Percentiles rank a stretch among this genome's conserved stretches.
Conservation (phyloP, 2,329 filamentous ascomycete genomes). For the Stagonosporopsis rhizophila region DNA sequence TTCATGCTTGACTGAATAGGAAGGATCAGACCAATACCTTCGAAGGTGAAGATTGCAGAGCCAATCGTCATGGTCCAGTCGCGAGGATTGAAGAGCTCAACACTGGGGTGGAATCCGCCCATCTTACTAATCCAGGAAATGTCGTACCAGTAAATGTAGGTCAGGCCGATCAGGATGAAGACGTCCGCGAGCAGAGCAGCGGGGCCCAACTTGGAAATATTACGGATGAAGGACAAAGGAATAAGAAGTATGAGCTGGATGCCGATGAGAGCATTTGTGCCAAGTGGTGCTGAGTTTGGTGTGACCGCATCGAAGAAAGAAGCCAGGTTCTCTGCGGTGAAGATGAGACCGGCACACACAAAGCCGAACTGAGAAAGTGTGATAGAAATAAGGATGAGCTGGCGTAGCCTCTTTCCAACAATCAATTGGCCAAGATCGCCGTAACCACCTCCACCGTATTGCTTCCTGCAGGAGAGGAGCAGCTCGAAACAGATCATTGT, state of each 20-base stretch:
- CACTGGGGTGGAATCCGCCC: slow-evolving; percentile 65
- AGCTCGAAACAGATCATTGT: slow-evolving; percentile 76
- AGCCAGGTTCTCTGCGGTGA: slow-evolving; percentile 75
- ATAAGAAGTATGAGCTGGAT: slow-evolving; percentile 70
- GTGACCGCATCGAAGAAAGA: slow-evolving; percentile 72
- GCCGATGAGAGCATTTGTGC: slow-evolving; percentile 67
- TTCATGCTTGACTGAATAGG: slow-evolving; percentile 80
- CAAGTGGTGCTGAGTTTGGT: slow-evolving; percentile 57
- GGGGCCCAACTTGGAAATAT: slow-evolving; percentile 76
- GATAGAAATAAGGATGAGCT: slow-evolving; percentile 72
- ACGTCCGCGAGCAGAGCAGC: slow-evolving; percentile 73
- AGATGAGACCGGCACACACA: slow-evolving; percentile 79
- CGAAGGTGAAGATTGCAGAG: slow-evolving; percentile 78
- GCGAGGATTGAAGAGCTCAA: slow-evolving; percentile 73
- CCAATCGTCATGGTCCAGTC: slow-evolving; percentile 75
- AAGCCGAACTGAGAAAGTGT: slow-evolving; percentile 79
- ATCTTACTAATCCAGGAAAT: slow-evolving; percentile 61
- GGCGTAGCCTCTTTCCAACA: slow-evolving; percentile 67
- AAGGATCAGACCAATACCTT: slow-evolving; percentile 78
- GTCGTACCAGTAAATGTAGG: slow-evolving; percentile 78
- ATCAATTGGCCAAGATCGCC: slow-evolving; percentile 75
- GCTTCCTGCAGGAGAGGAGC: slow-evolving; percentile 70
- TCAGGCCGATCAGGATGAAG: slow-evolving; percentile 73
- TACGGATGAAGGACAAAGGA: slow-evolving; percentile 73
- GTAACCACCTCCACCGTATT: slow-evolving; percentile 73